A percentile compares a stretch with the other conserved stretches of the same genome.
These are phyloP conservation scores for Aspergillus steynii DNA, from an alignment of 495 filamentous ascomycete genomes.

Conservation along the genomic window DNA sequence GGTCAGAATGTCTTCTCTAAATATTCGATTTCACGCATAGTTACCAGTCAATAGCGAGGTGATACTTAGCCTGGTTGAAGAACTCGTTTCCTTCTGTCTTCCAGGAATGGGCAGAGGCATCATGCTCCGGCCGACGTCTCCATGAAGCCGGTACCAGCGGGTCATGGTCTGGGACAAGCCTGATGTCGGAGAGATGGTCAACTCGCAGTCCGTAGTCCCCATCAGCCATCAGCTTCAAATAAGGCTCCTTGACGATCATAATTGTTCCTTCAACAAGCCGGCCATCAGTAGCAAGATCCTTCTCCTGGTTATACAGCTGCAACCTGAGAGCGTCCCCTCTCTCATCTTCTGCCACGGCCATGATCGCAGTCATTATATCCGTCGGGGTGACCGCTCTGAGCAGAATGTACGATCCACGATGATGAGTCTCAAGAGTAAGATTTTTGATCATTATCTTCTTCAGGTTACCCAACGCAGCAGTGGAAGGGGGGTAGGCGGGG, in stretches of 20 bases:
- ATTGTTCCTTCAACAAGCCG: slow-evolving; percentile 26
- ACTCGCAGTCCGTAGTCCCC: slow-evolving; percentile 19
- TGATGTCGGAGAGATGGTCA: slow-evolving; percentile 54
- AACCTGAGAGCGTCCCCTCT: slow-evolving; percentile 43
- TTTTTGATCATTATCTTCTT: slow-evolving; percentile 28
- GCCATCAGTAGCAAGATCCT: slow-evolving; percentile 19
- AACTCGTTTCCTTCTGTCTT: slow-evolving; percentile 43
- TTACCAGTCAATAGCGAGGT: slow-evolving; percentile 29
- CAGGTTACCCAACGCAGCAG: slow-evolving; percentile 14
- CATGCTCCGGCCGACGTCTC: slow-evolving; percentile 25
- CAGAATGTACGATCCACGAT: slow-evolving; percentile 46
- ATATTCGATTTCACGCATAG: not conserved
- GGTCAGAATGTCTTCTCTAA: slow-evolving; percentile 12
- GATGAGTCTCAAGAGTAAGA: slow-evolving; percentile 48
- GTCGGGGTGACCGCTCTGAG: slow-evolving; percentile 42
- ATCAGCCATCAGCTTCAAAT: too few relatives aligned
- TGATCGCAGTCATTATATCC: slow-evolving; percentile 40
- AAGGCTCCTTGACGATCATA: too few relatives aligned
- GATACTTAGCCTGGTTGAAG: slow-evolving; percentile 23
- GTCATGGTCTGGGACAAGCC: slow-evolving; percentile 32
- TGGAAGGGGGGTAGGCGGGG: slow-evolving; percentile 24
- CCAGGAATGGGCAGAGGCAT: slow-evolving; percentile 29
- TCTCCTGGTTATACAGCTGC: slow-evolving; percentile 46
- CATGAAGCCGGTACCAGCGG: slow-evolving; percentile 34
- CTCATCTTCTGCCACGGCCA: slow-evolving; percentile 53